phyloP scores from a whole-genome alignment of 371 early-diverging fungal genomes.

The Syncephalastrum racemosum region DNA sequence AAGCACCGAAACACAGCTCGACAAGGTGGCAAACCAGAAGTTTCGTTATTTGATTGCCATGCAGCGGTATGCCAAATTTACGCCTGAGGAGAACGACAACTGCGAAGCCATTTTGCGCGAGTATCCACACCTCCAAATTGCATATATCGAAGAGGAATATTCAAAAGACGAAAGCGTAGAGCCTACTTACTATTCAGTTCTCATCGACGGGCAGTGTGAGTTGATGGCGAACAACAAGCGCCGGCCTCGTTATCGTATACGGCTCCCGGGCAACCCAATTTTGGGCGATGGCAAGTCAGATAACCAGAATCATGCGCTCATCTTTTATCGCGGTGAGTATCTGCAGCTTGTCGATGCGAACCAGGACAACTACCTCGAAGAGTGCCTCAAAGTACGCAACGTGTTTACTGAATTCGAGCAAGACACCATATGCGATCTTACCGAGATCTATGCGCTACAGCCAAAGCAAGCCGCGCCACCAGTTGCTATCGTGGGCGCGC shows the following conservation, averaged over 20 bases:
- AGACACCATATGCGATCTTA: slow-evolving; percentile 44
- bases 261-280: slow-evolving; percentile 87
- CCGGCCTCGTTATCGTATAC: slow-evolving; percentile 72
- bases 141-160: slow-evolving; percentile 76
- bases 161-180: slow-evolving; percentile 46
- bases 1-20: slow-evolving; percentile 57
- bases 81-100: slow-evolving; percentile 75
- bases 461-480: slow-evolving; percentile 33
- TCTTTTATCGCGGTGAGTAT: slow-evolving; percentile 88
- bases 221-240: slow-evolving; percentile 57
- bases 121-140: slow-evolving; percentile 81
- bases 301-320: slow-evolving; percentile 88
- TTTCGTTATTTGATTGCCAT: slow-evolving; percentile 87
- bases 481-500: slow-evolving; percentile 88
- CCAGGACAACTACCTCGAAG: slow-evolving; percentile 91
- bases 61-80: slow-evolving; percentile 84
- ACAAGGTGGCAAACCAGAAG: slow-evolving; percentile 72
- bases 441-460: slow-evolving; percentile 26
- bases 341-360: slow-evolving; percentile 91
- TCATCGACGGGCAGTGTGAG: slow-evolving; percentile 81
- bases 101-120: slow-evolving; percentile 76
- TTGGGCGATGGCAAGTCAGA: slow-evolving; percentile 92
- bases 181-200: slow-evolving; percentile 66
- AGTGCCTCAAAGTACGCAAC: slow-evolving; percentile 88
- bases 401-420: slow-evolving; percentile 88